Percentiles rank a stretch among this genome's conserved stretches.
phyloP scores from a whole-genome alignment of 2,329 filamentous ascomycete genomes.

The Coniella vitis region DNA sequence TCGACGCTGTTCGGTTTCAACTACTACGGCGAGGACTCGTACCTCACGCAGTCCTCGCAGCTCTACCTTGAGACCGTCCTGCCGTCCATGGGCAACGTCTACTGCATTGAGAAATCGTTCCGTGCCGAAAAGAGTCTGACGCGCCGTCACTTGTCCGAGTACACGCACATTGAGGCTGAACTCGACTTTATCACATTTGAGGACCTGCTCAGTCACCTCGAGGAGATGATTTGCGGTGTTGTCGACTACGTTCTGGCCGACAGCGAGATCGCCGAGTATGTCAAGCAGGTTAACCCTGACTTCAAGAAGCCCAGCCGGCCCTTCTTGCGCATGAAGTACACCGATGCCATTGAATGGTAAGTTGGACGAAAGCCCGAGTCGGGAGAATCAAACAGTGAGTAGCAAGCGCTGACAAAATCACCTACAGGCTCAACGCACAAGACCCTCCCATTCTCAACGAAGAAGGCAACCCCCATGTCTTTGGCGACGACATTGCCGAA shows the following conservation, averaged over 20 bases:
- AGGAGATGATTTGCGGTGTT: conserved; percentile 80
- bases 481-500: conserved; percentile 97
- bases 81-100: conserved; percentile 86
- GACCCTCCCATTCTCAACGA: conserved; percentile 78
- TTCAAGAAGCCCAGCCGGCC: conserved; percentile 78
- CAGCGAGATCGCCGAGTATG: conserved; percentile 61
- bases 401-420: conserved; percentile 29
- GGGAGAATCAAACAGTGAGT: background rate
- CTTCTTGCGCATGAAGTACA: conserved; percentile 92
- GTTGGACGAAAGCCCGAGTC: too few relatives aligned
- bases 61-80: conserved; percentile 95
- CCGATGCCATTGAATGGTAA: conserved; percentile 24
- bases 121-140: conserved; percentile 95
- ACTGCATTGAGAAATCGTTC: conserved; percentile 98
- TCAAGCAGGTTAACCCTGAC: conserved; percentile 84
- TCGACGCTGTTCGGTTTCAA: conserved; percentile 79
- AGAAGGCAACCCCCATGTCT: conserved; percentile 80
- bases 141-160: conserved; percentile 88
- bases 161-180: conserved; percentile 94
- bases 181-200: conserved; percentile 92
- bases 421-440: conserved; percentile 80
- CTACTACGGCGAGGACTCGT: conserved; percentile 64
- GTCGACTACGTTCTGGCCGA: conserved; percentile 72
- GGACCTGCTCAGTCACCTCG: conserved; percentile 80
- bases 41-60: conserved; percentile 93